phyloP scores from a whole-genome alignment of 805 yeast species.

The Tetrapisispora nanseiensis region DNA sequence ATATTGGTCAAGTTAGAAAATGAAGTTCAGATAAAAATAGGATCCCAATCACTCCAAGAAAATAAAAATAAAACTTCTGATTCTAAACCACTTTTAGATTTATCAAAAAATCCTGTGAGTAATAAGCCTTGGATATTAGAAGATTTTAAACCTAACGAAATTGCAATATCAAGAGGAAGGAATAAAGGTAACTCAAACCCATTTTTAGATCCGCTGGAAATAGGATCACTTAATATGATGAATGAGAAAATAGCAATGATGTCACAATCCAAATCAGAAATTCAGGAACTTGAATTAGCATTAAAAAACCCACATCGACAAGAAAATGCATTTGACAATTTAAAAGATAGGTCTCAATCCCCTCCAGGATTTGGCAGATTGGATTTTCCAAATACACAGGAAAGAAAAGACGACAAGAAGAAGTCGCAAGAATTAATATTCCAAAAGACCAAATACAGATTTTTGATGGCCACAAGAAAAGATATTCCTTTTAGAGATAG shows the following conservation, averaged over 20 bases:
- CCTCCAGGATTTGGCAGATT: slow-evolving; percentile 54
- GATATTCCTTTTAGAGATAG: slow-evolving; percentile 25
- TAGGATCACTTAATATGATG: slow-evolving; percentile 8
- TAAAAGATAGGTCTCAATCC: slow-evolving; percentile 32
- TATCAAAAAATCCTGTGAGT: slow-evolving; percentile 22
- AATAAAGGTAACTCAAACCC: not conserved
- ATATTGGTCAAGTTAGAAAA: not conserved
- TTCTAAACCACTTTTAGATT: slow-evolving; percentile 1
- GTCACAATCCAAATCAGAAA: slow-evolving; percentile 7
- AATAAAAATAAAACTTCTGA: not conserved
- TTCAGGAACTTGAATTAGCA: not conserved
- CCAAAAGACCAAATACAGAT: slow-evolving; percentile 35
- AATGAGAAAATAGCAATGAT: slow-evolving; percentile 17
- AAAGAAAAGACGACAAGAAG: slow-evolving; percentile 32
- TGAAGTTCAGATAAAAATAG: not conserved
- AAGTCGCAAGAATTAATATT: slow-evolving; percentile 28
- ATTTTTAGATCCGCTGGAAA: not conserved
- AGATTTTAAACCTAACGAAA: slow-evolving; percentile 24
- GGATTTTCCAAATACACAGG: slow-evolving; percentile 52
- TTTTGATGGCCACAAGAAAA: slow-evolving; percentile 35
- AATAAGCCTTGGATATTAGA: slow-evolving; percentile 28
- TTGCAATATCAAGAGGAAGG: slow-evolving; percentile 2
- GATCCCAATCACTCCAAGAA: not conserved
- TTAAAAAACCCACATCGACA: slow-evolving; percentile 8
- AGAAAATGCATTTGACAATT: slow-evolving; percentile 19